These are phyloP conservation scores for Penicillium sp. DNA, from an alignment of 2,329 filamentous ascomycete genomes.

Conservation along the genomic window DNA sequence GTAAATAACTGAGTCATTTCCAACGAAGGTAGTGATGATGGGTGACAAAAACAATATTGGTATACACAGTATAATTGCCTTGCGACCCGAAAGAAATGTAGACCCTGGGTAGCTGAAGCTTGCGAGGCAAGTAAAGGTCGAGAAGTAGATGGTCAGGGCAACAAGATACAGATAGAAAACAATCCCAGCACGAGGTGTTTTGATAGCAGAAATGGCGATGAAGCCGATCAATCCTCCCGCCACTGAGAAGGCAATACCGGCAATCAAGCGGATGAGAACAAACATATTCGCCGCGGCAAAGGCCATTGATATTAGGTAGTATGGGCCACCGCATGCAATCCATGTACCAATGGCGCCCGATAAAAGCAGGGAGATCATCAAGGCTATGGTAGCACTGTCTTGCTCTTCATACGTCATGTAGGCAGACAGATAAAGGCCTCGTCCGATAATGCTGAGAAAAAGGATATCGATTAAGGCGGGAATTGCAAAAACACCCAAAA, in stretches of 20 bases:
- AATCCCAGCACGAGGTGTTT: conserved; percentile 49
- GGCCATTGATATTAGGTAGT: conserved; percentile 60
- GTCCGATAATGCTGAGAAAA: conserved; percentile 58
- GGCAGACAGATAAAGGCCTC: conserved; percentile 61
- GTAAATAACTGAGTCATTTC: conserved; percentile 58
- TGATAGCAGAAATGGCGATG: conserved; percentile 49
- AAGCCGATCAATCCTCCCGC: conserved; percentile 56
- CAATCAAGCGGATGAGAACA: conserved; percentile 53
- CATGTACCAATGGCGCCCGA: conserved; percentile 63
- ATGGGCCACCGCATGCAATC: conserved; percentile 63
- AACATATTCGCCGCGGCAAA: conserved; percentile 58
- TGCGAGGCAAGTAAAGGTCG: conserved; percentile 55
- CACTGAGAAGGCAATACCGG: conserved; percentile 52
- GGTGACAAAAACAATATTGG: conserved; percentile 59
- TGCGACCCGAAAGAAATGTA: conserved; percentile 58
- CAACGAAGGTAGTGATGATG: conserved; percentile 54
- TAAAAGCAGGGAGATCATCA: conserved; percentile 60
- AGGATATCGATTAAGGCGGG: conserved; percentile 63
- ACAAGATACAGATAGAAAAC: conserved; percentile 62
- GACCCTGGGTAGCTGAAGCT: conserved; percentile 56
- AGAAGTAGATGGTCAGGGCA: conserved; percentile 59
- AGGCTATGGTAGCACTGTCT: conserved; percentile 56
- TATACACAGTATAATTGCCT: conserved; percentile 55
- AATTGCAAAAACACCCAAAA: conserved; percentile 62
- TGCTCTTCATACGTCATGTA: conserved; percentile 54